Percentiles rank a stretch among this genome's conserved stretches.
These are phyloP conservation scores for Candida arabinofermentans DNA, from an alignment of 805 yeast species.

Conservation along the genomic window DNA sequence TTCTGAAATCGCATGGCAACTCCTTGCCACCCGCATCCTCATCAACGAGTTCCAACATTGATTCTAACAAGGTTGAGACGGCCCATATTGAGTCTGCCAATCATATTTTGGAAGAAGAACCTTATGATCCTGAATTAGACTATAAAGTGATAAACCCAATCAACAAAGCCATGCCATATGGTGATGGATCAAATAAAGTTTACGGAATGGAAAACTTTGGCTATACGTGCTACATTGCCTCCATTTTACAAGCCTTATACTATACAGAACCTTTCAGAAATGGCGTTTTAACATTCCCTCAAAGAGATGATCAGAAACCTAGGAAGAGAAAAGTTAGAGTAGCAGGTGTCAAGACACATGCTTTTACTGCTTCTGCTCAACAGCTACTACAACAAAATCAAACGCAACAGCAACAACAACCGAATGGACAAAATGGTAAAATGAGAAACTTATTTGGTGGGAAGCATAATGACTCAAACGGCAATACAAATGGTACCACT, in stretches of 20 bases:
- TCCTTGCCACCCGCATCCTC: background rate
- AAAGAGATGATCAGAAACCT: conserved; percentile 26
- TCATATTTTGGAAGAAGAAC: conserved; percentile 15
- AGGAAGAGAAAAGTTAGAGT: conserved; percentile 38
- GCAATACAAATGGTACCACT: conserved; percentile 1
- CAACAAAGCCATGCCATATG: conserved; percentile 41
- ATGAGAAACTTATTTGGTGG: conserved; percentile 19
- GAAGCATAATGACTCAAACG: conserved; percentile 1
- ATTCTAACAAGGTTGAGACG: conserved; percentile 10
- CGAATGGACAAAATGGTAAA: conserved; percentile 3
- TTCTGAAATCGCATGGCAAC: background rate
- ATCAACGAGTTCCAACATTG: background rate
- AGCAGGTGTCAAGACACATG: conserved; percentile 39
- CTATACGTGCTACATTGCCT: conserved; percentile 91
- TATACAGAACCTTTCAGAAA: conserved; percentile 67
- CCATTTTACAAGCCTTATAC: conserved; percentile 84
- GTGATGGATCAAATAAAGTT: conserved; percentile 65
- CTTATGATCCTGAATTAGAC: conserved; percentile 22
- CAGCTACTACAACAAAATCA: conserved; percentile 12
- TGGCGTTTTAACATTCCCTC: conserved; percentile 47
- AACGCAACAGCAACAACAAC: conserved; percentile 5
- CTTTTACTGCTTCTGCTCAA: conserved; percentile 26
- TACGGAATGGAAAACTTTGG: conserved; percentile 86
- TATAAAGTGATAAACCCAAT: conserved; percentile 17
- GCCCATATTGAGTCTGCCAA: conserved; percentile 16